These are phyloP conservation scores for Ustilago shanxiensis DNA, from an alignment of 1,284 basidiomycete species.

Conservation along the genomic window DNA sequence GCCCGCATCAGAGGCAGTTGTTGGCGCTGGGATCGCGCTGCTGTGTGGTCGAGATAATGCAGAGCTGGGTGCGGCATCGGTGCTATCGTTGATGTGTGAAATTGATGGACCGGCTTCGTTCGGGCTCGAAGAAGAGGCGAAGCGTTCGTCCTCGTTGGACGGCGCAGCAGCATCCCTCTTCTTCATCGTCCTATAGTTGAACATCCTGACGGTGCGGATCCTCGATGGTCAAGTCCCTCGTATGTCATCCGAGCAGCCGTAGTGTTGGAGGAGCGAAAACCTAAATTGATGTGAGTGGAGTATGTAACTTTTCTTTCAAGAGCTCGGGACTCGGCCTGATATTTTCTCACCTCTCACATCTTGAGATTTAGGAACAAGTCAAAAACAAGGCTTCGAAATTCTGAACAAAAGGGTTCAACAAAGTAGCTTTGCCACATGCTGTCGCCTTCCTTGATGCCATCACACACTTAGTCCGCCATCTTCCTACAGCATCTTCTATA, in stretches of 20 bases:
- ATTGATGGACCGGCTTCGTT: slow-evolving; percentile 7
- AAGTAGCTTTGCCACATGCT: slow-evolving; percentile 15
- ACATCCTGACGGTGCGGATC: slow-evolving; percentile 10
- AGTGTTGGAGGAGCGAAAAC: background rate
- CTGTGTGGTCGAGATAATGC: too few relatives aligned
- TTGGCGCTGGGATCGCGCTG: background rate
- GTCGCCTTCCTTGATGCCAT: background rate
- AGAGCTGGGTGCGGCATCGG: background rate
- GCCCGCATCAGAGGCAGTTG: background rate
- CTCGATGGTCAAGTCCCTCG: background rate
- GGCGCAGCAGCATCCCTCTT: slow-evolving; percentile 20
- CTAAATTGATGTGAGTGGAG: slow-evolving; percentile 5
- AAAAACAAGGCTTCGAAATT: slow-evolving; percentile 5
- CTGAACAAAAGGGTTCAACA: background rate
- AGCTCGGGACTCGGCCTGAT: slow-evolving; percentile 16
- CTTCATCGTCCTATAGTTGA: slow-evolving; percentile 36
- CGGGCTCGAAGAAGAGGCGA: background rate
- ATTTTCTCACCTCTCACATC: background rate
- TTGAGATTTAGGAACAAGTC: too few relatives aligned
- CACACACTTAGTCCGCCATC: background rate
- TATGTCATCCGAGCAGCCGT: background rate
- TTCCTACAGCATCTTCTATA: background rate
- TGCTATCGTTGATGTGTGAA: background rate
- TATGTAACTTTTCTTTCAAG: background rate
- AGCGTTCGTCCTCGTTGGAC: slow-evolving; percentile 11